Conservation (phyloP, 805 yeast genomes). For the Aciculoconidium aculeatum region DNA sequence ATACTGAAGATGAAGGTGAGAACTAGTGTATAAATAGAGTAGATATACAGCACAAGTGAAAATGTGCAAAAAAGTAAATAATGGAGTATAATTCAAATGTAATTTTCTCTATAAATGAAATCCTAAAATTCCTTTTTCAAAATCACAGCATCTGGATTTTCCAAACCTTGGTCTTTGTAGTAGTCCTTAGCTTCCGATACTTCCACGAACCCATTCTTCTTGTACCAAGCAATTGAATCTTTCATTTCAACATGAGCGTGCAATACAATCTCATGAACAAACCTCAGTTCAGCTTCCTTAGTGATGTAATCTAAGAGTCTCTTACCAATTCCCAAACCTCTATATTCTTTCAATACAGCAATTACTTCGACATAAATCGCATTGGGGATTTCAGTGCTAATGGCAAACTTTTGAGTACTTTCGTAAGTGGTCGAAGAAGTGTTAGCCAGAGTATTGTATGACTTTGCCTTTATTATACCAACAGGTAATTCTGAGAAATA, state of each 20-base stretch:
- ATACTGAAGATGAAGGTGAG: slow-evolving; percentile 39
- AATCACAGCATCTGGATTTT: slow-evolving; percentile 44
- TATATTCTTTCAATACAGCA: slow-evolving; percentile 63
- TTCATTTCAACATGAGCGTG: slow-evolving; percentile 47
- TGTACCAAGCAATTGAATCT: slow-evolving; percentile 46
- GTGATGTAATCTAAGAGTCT: slow-evolving; percentile 52
- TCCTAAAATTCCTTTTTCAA: too few relatives aligned
- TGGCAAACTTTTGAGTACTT: slow-evolving; percentile 14
- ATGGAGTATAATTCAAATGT: too few relatives aligned
- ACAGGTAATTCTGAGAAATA: slow-evolving; percentile 76
- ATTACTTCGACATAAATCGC: slow-evolving; percentile 60
- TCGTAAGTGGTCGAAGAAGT: slow-evolving; percentile 30
- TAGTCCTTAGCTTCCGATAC: slow-evolving; percentile 37
- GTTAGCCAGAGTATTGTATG: slow-evolving; percentile 31
- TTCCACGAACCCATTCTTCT: slow-evolving; percentile 41
- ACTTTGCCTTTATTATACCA: slow-evolving; percentile 62
- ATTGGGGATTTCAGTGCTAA: slow-evolving; percentile 36
- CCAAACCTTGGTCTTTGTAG: slow-evolving; percentile 41
- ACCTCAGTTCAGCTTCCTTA: slow-evolving; percentile 48
- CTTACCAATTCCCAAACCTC: slow-evolving; percentile 56
- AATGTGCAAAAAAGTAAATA: not conserved
- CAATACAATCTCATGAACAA: slow-evolving; percentile 45
- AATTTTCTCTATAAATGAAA: too few relatives aligned
- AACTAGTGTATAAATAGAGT: slow-evolving; percentile 4
- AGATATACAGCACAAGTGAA: not conserved